Percentiles rank a stretch among this genome's conserved stretches.
phyloP scores from a whole-genome alignment of 2,329 filamentous ascomycete species.

The Diplodia scrobiculata region DNA sequence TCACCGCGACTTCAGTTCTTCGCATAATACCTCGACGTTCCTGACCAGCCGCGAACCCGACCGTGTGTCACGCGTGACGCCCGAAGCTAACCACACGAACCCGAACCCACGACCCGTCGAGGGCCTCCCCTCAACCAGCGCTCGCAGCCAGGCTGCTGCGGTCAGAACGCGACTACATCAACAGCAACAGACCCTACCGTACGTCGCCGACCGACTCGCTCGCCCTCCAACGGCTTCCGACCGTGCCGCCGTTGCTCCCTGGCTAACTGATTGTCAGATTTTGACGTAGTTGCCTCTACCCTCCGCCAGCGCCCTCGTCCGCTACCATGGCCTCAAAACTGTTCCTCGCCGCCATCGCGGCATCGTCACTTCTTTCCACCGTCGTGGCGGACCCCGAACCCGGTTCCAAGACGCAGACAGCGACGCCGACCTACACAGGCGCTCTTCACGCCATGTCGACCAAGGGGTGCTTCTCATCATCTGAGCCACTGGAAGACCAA shows the following conservation, averaged over 20 bases:
- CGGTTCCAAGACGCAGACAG: constrained; percentile 32
- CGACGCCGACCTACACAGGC: constrained; percentile 40
- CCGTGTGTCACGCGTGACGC: constrained; percentile 22
- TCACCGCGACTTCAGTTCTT: background rate
- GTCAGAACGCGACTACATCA: constrained; percentile 23
- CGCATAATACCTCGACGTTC: background rate
- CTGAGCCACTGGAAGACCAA: constrained; percentile 52
- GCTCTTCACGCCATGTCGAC: constrained; percentile 37
- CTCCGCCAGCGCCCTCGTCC: constrained; percentile 19
- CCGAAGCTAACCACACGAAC: constrained; percentile 6
- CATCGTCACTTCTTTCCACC: constrained; percentile 39
- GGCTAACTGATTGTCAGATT: constrained; percentile 13
- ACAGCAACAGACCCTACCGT: constrained; percentile 1
- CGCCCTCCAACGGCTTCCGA: background rate
- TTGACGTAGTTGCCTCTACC: background rate
- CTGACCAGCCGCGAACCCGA: constrained; percentile 4
- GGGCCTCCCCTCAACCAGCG: constrained; percentile 14
- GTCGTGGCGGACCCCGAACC: constrained; percentile 35
- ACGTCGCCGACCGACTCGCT: constrained; percentile 12
- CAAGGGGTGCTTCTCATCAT: constrained; percentile 57
- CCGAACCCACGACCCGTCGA: background rate
- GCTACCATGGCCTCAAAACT: constrained; percentile 42
- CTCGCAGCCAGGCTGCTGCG: constrained; percentile 19
- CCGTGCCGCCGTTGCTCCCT: constrained; percentile 19
- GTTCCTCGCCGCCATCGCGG: constrained; percentile 39